Evolutionary conservation across 345 rosid species (phyloP), one percentile per base, ranked within the genome.

Genomic region (Pistacia atlantica): DNA sequence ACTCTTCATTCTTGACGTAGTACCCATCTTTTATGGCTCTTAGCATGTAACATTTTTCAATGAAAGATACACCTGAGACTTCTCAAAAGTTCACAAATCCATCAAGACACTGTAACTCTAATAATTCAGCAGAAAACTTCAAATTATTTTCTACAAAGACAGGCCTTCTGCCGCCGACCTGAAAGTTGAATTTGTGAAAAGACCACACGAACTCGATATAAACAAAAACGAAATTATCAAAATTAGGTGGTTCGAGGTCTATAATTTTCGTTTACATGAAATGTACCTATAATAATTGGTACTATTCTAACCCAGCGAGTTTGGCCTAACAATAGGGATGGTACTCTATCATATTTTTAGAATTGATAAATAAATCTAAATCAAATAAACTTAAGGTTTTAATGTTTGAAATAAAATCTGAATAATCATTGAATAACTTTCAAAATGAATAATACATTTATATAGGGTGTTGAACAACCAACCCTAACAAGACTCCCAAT

Each of bases 231-330:
- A 2, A 37, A 71, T 52, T 58, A 45, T 60, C 31, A 14, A 38
- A 38, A 42, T 4, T 57, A n/a, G 9, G 35, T 57, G 20, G 37
- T 5, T 38, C 33, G 37, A 71, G 12, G 28, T 38, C 51, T 31
- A 25, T 18, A 5, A 25, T 58, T 18, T 71, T 16, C 42, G 33
- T 35, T 20, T 56, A 71, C 74, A 56, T 71, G 46, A 71, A 57
- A 42, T 71, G 75, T 58, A 58, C 58, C 75, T 72, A n/a, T 38
- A 72, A 72, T 45, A 66, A 59, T 42, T 1, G 65, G 28, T 16
- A 4, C 5, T 25, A 25, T 25, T 25, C 25, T 25, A 25, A 25
- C 1, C 25, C 25, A 0, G 1, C 25, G 25, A 25, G 25, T 25
- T n/a, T 22, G 1, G 25, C 25, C 25, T 25, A 25, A 22, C 25